phyloP scores from a whole-genome alignment of 2,329 filamentous ascomycete species.

The Fusarium cyanostomum region DNA sequence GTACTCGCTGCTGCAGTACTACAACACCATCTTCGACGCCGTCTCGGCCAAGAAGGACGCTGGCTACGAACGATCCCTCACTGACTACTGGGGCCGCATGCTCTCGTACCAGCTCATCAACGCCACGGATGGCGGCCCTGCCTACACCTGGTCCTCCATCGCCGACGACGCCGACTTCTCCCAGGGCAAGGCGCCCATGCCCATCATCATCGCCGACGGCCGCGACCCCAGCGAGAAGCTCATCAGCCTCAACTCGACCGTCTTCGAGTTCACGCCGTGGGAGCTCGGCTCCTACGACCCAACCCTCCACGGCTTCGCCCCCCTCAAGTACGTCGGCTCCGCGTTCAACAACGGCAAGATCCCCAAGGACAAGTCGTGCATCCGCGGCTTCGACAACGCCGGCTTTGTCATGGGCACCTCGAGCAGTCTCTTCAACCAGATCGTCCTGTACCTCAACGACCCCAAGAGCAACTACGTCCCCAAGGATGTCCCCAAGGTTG shows the following conservation, averaged over 20 bases:
- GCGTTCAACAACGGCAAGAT: slow-evolving; percentile 62
- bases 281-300: slow-evolving; percentile 73
- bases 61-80: slow-evolving; percentile 70
- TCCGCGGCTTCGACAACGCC: slow-evolving; percentile 77
- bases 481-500: slow-evolving; percentile 57
- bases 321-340: slow-evolving; percentile 68
- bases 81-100: slow-evolving; percentile 89
- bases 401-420: slow-evolving; percentile 86
- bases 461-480: slow-evolving; percentile 57
- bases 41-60: slow-evolving; percentile 52
- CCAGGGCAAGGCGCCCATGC: slow-evolving; percentile 56
- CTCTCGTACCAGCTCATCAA: slow-evolving; percentile 89
- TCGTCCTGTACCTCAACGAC: slow-evolving; percentile 72
- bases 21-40: slow-evolving; percentile 48
- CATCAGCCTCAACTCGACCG: slow-evolving; percentile 64
- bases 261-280: slow-evolving; percentile 72
- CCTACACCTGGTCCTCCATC: slow-evolving; percentile 82
- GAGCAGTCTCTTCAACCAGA: slow-evolving; percentile 80
- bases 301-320: slow-evolving; percentile 67
- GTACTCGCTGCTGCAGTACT: slow-evolving; percentile 53
- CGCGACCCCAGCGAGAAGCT: slow-evolving; percentile 56
- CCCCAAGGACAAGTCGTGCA: slow-evolving; percentile 56
- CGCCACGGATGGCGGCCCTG: slow-evolving; percentile 75
- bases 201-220: slow-evolving; percentile 60
- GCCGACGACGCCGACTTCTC: slow-evolving; percentile 56